A percentile compares a stretch with the other conserved stretches of the same genome.
Evolutionary conservation across 2,329 filamentous ascomycete genomes (phyloP).

Genomic region (Nannizzia gypsea): DNA sequence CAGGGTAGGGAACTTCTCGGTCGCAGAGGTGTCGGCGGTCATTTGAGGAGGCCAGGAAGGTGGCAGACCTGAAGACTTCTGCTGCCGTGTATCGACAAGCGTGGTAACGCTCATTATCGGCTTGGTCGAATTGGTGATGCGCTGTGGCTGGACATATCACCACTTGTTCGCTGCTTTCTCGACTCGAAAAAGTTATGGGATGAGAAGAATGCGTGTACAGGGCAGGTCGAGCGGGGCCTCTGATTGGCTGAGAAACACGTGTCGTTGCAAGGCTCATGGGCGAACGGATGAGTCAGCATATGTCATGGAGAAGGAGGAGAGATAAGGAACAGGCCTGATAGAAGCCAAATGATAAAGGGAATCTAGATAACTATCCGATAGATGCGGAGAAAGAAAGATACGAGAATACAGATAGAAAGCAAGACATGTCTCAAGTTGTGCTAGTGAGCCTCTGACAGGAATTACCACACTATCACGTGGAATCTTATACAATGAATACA

Average conservation of each 20-base stretch:
- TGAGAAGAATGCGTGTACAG: background rate
- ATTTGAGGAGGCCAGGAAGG: conserved; percentile 24
- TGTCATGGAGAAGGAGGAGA: background rate
- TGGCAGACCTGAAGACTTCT: conserved; percentile 27
- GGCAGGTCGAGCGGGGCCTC: background rate
- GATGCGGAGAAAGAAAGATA: background rate
- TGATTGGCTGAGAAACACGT: conserved; percentile 4
- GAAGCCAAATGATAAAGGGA: background rate
- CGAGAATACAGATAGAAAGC: background rate
- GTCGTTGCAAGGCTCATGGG: background rate
- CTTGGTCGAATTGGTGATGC: background rate
- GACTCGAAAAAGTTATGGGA: background rate
- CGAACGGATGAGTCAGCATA: background rate
- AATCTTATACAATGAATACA: background rate
- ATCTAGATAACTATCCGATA: background rate
- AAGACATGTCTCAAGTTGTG: background rate
- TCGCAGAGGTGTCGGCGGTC: conserved; percentile 10
- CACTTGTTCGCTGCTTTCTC: background rate
- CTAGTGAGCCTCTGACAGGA: background rate
- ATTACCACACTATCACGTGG: background rate
- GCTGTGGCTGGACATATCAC: background rate
- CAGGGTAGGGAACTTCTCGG: conserved; percentile 35
- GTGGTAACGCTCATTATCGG: conserved; percentile 30
- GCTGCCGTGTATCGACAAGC: conserved; percentile 30
- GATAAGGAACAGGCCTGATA: background rate